phyloP scores from a whole-genome alignment of 148 eudicot genomes.

The Diospyros lotus region DNA sequence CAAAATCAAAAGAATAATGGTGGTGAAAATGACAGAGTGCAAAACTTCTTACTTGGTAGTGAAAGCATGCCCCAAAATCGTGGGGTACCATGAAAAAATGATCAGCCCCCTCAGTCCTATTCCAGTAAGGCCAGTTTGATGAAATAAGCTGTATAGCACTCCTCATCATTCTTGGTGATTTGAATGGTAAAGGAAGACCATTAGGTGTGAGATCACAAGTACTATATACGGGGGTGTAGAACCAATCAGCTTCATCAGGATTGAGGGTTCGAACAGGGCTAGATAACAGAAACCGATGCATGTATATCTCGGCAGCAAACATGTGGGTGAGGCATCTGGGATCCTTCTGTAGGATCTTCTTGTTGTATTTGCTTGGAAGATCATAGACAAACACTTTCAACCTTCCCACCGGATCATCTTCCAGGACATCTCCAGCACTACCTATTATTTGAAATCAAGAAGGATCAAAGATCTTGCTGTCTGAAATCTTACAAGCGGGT shows the following conservation, averaged over 20 bases:
- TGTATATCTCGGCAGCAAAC: constrained; percentile 98
- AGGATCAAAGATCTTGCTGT: constrained; percentile 6
- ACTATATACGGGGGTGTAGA: constrained; percentile 89
- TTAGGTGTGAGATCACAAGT: constrained; percentile 96
- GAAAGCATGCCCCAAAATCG: constrained; percentile 98
- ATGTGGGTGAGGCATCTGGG: constrained; percentile 94
- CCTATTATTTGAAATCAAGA: constrained; percentile 35
- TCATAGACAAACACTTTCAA: constrained; percentile 93
- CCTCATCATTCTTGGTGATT: constrained; percentile 99
- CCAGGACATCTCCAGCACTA: constrained; percentile 98
- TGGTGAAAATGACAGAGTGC: not conserved
- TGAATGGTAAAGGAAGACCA: constrained; percentile 94
- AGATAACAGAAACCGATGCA: constrained; percentile 89
- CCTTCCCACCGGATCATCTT: constrained; percentile 96
- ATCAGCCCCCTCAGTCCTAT: constrained; percentile 98
- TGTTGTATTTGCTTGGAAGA: constrained; percentile 99
- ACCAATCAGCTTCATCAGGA: constrained; percentile 99
- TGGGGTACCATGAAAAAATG: constrained; percentile 94
- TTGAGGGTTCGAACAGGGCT: constrained; percentile 95
- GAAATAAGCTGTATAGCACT: constrained; percentile 98
- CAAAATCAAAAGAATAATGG: not conserved
- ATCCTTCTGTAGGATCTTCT: constrained; percentile 86
- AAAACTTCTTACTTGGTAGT: constrained; percentile 59
- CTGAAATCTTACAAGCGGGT: not conserved
- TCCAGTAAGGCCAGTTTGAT: constrained; percentile 99